These are phyloP conservation scores for Trichomonascaceae sp. DNA, from an alignment of 1,139 yeast species.

Conservation along the genomic window DNA sequence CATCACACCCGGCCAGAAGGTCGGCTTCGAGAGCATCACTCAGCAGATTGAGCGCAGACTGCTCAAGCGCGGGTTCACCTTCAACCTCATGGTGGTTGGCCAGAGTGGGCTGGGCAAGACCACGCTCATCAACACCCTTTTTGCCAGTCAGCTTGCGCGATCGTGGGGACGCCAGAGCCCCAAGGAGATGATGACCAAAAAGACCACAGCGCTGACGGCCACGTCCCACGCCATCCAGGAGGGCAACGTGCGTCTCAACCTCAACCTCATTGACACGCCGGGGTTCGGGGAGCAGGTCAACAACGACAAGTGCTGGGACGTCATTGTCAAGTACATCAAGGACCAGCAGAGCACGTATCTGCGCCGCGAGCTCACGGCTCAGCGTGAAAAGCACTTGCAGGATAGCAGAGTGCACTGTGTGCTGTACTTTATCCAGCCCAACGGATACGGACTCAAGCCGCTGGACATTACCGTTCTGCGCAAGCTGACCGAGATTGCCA, in stretches of 20 bases:
- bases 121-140: constrained; percentile 79
- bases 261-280: constrained; percentile 90
- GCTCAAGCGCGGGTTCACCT: constrained; percentile 85
- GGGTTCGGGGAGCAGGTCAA: constrained; percentile 97
- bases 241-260: constrained; percentile 72
- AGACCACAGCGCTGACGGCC: constrained; percentile 79
- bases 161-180: constrained; percentile 57
- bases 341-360: constrained; percentile 91
- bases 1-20: constrained; percentile 43
- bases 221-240: constrained; percentile 59
- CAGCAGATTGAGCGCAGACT: constrained; percentile 88
- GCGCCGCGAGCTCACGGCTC: constrained; percentile 92
- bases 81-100: constrained; percentile 87
- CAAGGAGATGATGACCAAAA: constrained; percentile 54
- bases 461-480: constrained; percentile 75
- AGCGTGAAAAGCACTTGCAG: constrained; percentile 68
- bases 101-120: constrained; percentile 92
- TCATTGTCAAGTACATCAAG: constrained; percentile 85
- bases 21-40: constrained; percentile 94
- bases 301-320: constrained; percentile 94
- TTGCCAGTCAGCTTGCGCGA: constrained; percentile 66
- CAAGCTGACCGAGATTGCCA: constrained; percentile 79
- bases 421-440: constrained; percentile 82
- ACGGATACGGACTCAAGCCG: constrained; percentile 64
- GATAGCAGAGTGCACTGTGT: constrained; percentile 96